Evolutionary conservation across 306 rosid genomes (phyloP).

Genomic region (Betula pendula): DNA sequence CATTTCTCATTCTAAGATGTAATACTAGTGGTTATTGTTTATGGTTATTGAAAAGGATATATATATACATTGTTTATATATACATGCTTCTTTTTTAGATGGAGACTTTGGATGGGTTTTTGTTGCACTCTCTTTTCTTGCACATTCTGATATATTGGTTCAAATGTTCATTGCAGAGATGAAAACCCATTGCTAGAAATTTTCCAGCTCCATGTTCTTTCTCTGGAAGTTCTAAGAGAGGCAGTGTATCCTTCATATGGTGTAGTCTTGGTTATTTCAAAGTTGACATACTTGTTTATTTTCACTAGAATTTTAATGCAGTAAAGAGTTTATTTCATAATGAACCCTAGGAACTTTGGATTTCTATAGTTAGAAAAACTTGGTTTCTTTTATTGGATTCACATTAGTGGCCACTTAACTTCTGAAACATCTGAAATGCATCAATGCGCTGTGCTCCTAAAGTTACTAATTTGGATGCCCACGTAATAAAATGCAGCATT

Average conservation of each 20-base stretch:
- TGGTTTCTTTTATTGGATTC: slow-evolving; percentile 13
- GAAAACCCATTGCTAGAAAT: slow-evolving; percentile 53
- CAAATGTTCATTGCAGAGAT: slow-evolving; percentile 56
- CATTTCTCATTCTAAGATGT: background rate
- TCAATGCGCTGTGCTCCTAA: background rate
- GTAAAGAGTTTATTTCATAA: slow-evolving; percentile 16
- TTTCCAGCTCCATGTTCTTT: slow-evolving; percentile 76
- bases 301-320: slow-evolving; percentile 4
- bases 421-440: slow-evolving; percentile 21
- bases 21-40: background rate
- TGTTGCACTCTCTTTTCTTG: slow-evolving; percentile 17
- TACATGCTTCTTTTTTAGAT: slow-evolving; percentile 10
- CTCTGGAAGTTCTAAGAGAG: slow-evolving; percentile 87
- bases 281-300: slow-evolving; percentile 21
- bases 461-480: background rate
- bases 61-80: background rate
- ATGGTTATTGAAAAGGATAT: background rate
- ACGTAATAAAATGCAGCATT: background rate
- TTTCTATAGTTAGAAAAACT: background rate
- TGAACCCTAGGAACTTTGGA: background rate
- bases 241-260: slow-evolving; percentile 89
- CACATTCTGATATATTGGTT: slow-evolving; percentile 31
- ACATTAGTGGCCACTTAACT: slow-evolving; percentile 16
- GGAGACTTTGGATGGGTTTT: slow-evolving; percentile 15
- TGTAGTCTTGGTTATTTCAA: slow-evolving; percentile 29